Percentiles rank a stretch among this genome's conserved stretches.
Evolutionary conservation across 352 stramenopile species (phyloP).

Genomic region (Phytophthora pinifolia): DNA sequence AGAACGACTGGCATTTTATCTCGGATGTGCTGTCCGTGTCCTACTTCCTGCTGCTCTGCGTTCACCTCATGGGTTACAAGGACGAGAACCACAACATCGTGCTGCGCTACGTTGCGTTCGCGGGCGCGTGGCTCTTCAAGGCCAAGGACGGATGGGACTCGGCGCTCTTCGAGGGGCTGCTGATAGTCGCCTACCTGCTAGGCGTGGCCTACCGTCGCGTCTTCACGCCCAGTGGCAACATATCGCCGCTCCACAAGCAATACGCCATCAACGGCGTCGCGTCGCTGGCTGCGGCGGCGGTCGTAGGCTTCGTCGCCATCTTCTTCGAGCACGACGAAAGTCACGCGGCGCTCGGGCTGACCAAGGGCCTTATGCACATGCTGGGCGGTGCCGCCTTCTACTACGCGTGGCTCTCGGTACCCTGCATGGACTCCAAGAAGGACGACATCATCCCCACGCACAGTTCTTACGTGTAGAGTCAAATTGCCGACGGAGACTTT

Average conservation of each 20-base stretch:
- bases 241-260: conserved; percentile 55
- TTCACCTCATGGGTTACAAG: conserved; percentile 83
- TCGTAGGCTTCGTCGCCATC: conserved; percentile 51
- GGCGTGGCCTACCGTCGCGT: conserved; percentile 58
- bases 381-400: conserved; percentile 69
- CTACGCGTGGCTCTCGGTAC: conserved; percentile 74
- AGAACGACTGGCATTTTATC: conserved; percentile 87
- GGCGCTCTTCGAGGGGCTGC: conserved; percentile 65
- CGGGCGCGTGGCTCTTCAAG: conserved; percentile 84
- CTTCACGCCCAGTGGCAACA: conserved; percentile 40
- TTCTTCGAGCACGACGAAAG: conserved; percentile 48
- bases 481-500: background rate
- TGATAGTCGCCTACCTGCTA: conserved; percentile 59
- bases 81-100: conserved; percentile 86
- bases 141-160: conserved; percentile 80
- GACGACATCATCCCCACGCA: conserved; percentile 76
- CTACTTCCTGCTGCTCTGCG: conserved; percentile 85
- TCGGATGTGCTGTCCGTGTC: conserved; percentile 85
- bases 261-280: conserved; percentile 55
- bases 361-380: conserved; percentile 72
- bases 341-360: conserved; percentile 48
- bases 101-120: conserved; percentile 84
- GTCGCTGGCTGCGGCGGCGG: conserved; percentile 40
- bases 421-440: conserved; percentile 84
- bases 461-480: conserved; percentile 51